Conservation (phyloP, 495 filamentous ascomycete species). For the Hypoxylon fragiforme region DNA sequence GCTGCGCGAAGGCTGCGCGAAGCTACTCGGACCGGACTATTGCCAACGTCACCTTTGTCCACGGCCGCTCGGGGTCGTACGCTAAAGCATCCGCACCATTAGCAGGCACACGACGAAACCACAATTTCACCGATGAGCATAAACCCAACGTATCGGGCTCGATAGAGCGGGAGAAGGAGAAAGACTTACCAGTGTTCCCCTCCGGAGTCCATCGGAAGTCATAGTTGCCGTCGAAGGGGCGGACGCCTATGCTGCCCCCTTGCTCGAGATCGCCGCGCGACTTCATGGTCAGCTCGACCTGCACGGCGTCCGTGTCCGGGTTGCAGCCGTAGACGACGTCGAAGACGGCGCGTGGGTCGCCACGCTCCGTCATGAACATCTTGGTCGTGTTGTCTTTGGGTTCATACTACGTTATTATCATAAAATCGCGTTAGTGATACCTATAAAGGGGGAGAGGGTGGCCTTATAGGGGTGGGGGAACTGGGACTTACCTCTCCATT, state of each 20-base stretch:
- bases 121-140: too few species aligned
- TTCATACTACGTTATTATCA: too few species aligned
- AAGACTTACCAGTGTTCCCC: slow-evolving; percentile 50
- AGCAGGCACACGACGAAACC: too few species aligned
- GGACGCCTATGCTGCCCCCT: slow-evolving; percentile 50
- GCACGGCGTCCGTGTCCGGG: slow-evolving; percentile 49
- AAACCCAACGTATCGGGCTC: background rate
- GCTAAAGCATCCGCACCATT: slow-evolving; percentile 31
- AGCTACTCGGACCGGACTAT: slow-evolving; percentile 10
- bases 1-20: too few species aligned
- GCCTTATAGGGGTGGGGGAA: too few species aligned
- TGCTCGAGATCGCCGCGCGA: slow-evolving; percentile 36
- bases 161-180: background rate
- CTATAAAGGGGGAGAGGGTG: too few species aligned
- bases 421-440: too few species aligned
- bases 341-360: slow-evolving; percentile 51
- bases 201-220: slow-evolving; percentile 53
- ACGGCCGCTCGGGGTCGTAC: slow-evolving; percentile 40
- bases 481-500: slow-evolving; percentile 52
- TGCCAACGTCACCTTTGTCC: slow-evolving; percentile 45
- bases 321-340: slow-evolving; percentile 55
- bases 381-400: slow-evolving; percentile 58
- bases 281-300: slow-evolving; percentile 48
- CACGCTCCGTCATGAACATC: slow-evolving; percentile 57
- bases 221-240: slow-evolving; percentile 43